These are phyloP conservation scores for Anisodus tanguticus DNA, from an alignment of 257 asterid species.

Conservation along the genomic window DNA sequence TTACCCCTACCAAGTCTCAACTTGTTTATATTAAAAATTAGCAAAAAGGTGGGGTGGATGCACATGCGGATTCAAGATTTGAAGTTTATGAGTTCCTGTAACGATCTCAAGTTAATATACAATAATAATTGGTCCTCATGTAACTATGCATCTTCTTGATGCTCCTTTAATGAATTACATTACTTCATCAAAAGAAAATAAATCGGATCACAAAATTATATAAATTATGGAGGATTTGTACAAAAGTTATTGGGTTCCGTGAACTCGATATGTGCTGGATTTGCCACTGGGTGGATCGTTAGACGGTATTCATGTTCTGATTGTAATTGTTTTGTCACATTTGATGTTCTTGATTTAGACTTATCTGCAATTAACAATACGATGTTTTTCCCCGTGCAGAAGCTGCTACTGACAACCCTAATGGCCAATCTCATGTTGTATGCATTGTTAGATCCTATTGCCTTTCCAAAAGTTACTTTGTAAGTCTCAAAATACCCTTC, in stretches of 20 bases:
- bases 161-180: no score
- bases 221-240: neutral
- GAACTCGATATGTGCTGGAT: neutral
- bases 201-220: neutral
- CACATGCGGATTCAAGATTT: neutral
- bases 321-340: neutral
- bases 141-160: no score
- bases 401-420: neutral
- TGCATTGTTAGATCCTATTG: neutral
- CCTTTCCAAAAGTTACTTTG: constrained; percentile 10
- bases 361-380: neutral
- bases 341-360: neutral
- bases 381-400: neutral
- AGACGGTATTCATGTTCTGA: neutral
- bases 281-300: neutral
- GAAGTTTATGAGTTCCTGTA: neutral
- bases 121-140: neutral
- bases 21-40: neutral
- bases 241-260: neutral
- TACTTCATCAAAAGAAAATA: no score
- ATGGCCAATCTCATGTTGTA: neutral
- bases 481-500: neutral
- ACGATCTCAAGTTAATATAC: no score
- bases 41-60: neutral
- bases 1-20: neutral